Conservation (phyloP, 2,329 filamentous ascomycete species). For the Cyclaneusma minus region DNA sequence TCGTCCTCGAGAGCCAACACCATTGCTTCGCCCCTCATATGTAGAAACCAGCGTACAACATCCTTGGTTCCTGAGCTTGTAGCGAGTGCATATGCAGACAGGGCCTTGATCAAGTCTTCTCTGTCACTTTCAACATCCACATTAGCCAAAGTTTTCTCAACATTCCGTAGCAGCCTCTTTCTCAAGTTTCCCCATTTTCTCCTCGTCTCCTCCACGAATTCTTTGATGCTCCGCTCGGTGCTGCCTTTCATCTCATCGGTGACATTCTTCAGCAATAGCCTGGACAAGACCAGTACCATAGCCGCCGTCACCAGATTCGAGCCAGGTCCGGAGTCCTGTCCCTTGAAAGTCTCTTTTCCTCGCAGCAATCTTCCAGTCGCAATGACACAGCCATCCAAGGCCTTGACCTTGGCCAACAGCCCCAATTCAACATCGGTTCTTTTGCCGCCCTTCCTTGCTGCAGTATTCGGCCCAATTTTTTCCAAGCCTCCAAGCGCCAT, state of each 20-base stretch:
- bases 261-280: slow-evolving; percentile 61
- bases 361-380: slow-evolving; percentile 33
- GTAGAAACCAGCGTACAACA: slow-evolving; percentile 63
- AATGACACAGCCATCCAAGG: slow-evolving; percentile 36
- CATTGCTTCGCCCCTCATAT: slow-evolving; percentile 56
- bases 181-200: slow-evolving; percentile 47
- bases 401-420: slow-evolving; percentile 26
- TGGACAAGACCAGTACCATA: slow-evolving; percentile 61
- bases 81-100: slow-evolving; percentile 70
- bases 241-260: slow-evolving; percentile 31
- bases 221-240: slow-evolving; percentile 11
- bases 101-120: slow-evolving; percentile 46
- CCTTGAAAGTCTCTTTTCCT: slow-evolving; percentile 11
- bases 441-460: neutral
- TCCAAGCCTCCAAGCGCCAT: slow-evolving; percentile 36
- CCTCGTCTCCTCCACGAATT: slow-evolving; percentile 40
- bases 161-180: slow-evolving; percentile 45
- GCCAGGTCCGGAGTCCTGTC: slow-evolving; percentile 11
- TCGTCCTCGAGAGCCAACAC: slow-evolving; percentile 39
- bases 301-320: slow-evolving; percentile 36
- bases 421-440: too few relatives aligned
- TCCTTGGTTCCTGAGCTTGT: slow-evolving; percentile 70
- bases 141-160: slow-evolving; percentile 54
- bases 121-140: slow-evolving; percentile 36
- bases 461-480: slow-evolving; percentile 2